phyloP scores from a whole-genome alignment of 768 basidiomycete species.

The Mycena latifolia region DNA sequence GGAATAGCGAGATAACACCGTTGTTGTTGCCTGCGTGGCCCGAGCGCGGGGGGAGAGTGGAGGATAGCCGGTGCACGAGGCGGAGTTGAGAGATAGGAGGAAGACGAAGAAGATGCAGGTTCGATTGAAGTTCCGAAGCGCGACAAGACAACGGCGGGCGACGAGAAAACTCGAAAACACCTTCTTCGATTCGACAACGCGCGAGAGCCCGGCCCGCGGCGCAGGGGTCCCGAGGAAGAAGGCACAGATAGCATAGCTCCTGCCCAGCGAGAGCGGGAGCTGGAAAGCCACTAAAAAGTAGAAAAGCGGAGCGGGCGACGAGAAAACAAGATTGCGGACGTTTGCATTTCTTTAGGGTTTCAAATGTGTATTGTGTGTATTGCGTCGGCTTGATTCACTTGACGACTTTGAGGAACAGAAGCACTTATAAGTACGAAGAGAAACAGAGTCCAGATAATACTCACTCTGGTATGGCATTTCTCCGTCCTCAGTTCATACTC shows the following conservation, averaged over 20 bases:
- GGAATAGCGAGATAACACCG: not conserved
- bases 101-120: too few relatives aligned
- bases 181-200: not conserved
- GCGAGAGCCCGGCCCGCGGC: not conserved
- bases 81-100: not conserved
- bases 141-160: too few relatives aligned
- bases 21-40: conserved; percentile 11
- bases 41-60: not conserved
- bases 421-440: too few relatives aligned
- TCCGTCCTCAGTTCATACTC: too few relatives aligned
- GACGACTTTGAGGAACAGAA: not conserved
- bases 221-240: not conserved
- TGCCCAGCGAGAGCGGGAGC: not conserved
- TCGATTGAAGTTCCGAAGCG: too few relatives aligned
- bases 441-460: too few relatives aligned
- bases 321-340: not conserved
- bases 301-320: not conserved
- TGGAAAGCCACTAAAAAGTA: not conserved
- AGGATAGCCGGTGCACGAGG: not conserved
- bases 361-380: not conserved
- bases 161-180: not conserved
- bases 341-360: not conserved
- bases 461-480: too few relatives aligned
- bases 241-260: not conserved
- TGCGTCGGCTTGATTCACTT: not conserved